These are phyloP conservation scores for Leishmania martiniquensis DNA, from an alignment of 208 protist species.

Conservation along the genomic window DNA sequence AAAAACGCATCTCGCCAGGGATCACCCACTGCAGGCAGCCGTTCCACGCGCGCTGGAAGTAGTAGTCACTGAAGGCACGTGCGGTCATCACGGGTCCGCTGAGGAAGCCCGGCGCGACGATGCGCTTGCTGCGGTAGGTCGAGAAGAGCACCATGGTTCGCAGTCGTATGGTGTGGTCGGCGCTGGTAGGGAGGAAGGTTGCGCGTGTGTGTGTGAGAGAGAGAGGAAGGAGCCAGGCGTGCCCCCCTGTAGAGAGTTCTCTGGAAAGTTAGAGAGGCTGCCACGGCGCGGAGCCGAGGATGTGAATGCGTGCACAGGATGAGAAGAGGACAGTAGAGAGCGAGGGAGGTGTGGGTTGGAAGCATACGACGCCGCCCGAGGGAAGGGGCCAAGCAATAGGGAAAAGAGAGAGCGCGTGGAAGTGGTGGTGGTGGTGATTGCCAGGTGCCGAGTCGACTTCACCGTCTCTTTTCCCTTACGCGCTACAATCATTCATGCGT, in stretches of 20 bases:
- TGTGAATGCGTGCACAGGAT: neutral
- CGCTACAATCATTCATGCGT: neutral
- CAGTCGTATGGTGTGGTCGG: neutral
- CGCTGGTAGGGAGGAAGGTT: neutral
- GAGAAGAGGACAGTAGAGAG: neutral
- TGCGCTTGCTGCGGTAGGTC: conserved; percentile 78
- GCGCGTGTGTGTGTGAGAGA: neutral
- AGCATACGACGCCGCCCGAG: neutral
- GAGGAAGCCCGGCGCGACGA: conserved; percentile 72
- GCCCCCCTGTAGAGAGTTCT: neutral
- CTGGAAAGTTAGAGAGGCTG: neutral
- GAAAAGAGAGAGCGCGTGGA: neutral
- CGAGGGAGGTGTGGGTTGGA: neutral
- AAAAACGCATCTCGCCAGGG: conserved; percentile 83
- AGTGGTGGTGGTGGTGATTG: neutral
- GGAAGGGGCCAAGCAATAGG: neutral
- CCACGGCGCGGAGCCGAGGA: neutral
- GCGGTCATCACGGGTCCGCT: conserved; percentile 65
- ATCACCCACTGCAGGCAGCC: conserved; percentile 67
- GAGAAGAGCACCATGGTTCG: conserved; percentile 73
- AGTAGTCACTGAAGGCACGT: conserved; percentile 82
- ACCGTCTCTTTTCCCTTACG: neutral
- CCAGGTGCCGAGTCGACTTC: neutral
- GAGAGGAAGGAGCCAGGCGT: neutral
- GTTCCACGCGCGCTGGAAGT: conserved; percentile 86